phyloP scores from a whole-genome alignment of 1,284 basidiomycete genomes.

The Ustilago vetiveriae region DNA sequence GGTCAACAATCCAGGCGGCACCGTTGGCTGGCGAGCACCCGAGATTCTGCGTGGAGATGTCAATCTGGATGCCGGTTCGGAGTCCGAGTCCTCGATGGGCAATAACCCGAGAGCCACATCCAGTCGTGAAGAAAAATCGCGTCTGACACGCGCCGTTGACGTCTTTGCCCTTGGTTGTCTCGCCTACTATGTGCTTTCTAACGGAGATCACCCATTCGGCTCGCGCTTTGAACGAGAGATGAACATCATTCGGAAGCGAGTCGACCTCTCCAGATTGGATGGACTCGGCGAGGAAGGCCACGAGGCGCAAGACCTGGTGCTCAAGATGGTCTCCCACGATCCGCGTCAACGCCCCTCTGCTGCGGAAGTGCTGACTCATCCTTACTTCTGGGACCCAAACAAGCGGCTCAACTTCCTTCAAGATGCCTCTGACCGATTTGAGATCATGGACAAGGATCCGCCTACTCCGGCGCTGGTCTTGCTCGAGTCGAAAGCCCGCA shows the following conservation, averaged over 20 bases:
- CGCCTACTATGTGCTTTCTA: conserved; percentile 64
- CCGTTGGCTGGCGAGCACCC: conserved; percentile 65
- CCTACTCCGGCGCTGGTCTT: conserved; percentile 79
- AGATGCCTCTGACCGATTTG: conserved; percentile 95
- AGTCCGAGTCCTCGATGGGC: conserved; percentile 48
- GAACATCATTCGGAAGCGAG: conserved; percentile 59
- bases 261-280: conserved; percentile 54
- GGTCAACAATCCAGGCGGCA: conserved; percentile 64
- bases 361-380: conserved; percentile 83
- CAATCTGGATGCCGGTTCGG: conserved; percentile 51
- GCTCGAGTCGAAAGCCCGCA: conserved; percentile 73
- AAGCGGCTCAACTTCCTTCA: conserved; percentile 90
- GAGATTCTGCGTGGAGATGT: conserved; percentile 63
- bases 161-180: conserved; percentile 66
- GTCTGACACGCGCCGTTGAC: conserved; percentile 64
- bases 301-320: conserved; percentile 64
- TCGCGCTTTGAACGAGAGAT: conserved; percentile 65
- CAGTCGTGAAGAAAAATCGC: conserved; percentile 43
- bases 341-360: conserved; percentile 79
- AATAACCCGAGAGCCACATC: conserved; percentile 21
- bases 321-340: conserved; percentile 55
- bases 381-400: conserved; percentile 93
- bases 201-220: conserved; percentile 65
- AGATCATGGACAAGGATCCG: conserved; percentile 87
- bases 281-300: conserved; percentile 61